Evolutionary conservation across 352 stramenopile genomes (phyloP), one percentile per base, ranked within the genome.

Genomic region (Phytopythium boreale): DNA sequence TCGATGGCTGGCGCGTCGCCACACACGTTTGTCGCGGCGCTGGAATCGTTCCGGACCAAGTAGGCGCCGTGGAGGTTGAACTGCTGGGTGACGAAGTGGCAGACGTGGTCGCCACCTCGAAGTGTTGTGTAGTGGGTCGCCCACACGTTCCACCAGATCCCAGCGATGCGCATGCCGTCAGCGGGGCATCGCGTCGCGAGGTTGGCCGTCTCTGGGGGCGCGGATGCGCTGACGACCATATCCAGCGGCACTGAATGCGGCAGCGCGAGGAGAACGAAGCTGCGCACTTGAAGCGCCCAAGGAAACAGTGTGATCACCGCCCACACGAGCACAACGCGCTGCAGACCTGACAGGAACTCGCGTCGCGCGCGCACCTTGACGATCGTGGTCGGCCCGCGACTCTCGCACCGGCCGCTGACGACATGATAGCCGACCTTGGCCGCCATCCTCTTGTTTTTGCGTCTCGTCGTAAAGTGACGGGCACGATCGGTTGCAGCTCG

Each of bases 1-100:
- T 71, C 27, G 15, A 75, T 17, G 1, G 49, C 49, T 34, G 49
- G n/a, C 34, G 49, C n/a, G 24, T 55, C 14, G 49, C 24, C 49
- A n/a, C 20, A 34, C 24, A 9, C 6, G 0, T 55, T 12, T 9
- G 49, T 55, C 26, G 7, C 8, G 14, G 34, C n/a, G 11, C 7
- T 55, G 2, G 22, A 27, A 8, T 17, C 26, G 11, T 31, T 20
- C 6, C 15, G 8, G 49, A 55, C 4, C n/a, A 34, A 17, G 26
- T 36, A 55, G 17, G 22, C 49, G 22, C 49, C 49, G 49, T 55
- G 49, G 10, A 55, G 2, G 49, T 55, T 55, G 12, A 27, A 55
- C 49, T 55, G 49, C 12, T 55, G 49, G 14, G 49, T 37, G 22
- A 55, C 49, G 11, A 55, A 55, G n/a, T 34, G 49, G 26, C 49